Percentiles rank a stretch among this genome's conserved stretches.
phyloP scores from a whole-genome alignment of 23 red algal genomes.

The Gracilariopsis chorda region DNA sequence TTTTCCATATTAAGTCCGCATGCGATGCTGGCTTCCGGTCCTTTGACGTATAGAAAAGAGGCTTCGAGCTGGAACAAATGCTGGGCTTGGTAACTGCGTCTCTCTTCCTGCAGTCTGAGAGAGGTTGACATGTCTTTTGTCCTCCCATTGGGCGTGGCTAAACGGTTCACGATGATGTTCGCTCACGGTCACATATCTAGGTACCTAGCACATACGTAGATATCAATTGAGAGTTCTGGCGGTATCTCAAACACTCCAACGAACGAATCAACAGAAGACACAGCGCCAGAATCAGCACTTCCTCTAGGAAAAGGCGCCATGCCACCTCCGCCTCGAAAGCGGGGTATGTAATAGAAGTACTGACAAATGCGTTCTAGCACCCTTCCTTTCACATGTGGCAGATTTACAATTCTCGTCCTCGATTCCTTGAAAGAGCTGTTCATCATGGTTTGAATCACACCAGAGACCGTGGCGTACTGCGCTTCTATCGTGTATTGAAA shows the following conservation, averaged over 20 bases:
- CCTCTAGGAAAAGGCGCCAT: not conserved
- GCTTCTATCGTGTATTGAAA: constrained; percentile 32
- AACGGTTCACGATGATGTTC: too few relatives aligned
- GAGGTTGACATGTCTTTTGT: too few relatives aligned
- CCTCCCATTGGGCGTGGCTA: too few relatives aligned
- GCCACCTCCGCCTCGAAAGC: constrained; percentile 29
- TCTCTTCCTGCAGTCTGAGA: too few relatives aligned
- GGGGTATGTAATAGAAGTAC: constrained; percentile 69
- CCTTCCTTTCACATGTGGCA: constrained; percentile 43
- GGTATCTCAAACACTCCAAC: constrained; percentile 20
- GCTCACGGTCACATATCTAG: too few relatives aligned
- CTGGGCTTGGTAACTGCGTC: too few relatives aligned
- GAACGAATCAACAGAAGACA: not conserved
- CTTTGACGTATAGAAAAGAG: too few relatives aligned
- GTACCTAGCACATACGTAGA: constrained; percentile 10
- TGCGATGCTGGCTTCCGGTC: too few relatives aligned
- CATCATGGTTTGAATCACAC: constrained; percentile 57
- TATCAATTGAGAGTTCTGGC: constrained; percentile 16
- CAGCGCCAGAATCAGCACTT: not conserved
- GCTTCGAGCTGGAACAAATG: too few relatives aligned
- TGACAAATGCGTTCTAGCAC: constrained; percentile 55
- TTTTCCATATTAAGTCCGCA: too few relatives aligned
- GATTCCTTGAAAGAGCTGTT: constrained; percentile 43
- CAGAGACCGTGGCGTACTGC: constrained; percentile 33
- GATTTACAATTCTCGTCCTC: constrained; percentile 24